Base-by-base conservation (phyloP, 1,284 basidiomycete species). In the Pseudozyma pruni region DNA sequence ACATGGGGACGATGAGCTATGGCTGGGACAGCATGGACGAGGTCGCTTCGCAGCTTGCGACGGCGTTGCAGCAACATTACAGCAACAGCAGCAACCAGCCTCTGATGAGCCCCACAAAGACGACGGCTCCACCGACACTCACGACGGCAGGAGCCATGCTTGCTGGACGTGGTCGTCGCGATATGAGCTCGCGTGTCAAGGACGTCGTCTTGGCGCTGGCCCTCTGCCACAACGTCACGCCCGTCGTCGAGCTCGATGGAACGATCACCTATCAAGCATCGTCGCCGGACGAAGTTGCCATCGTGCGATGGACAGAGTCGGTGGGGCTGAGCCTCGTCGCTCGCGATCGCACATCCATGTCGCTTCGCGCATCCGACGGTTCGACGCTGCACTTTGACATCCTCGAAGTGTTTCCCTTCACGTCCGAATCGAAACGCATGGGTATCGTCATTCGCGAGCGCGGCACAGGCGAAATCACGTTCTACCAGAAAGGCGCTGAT, bases 1-100 rank as follows among this genome's bases (percentile, higher is more conserved):
- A 99, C 80, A 92, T 98, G 90, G 96, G 96, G 3, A 98, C 96
- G 0, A 93, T 98, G 87, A 94, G 93, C 3, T 99, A 95, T 81
- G 93, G 93, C 0, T 90, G 87, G 77, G 96, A 99, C 77, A 91
- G 94, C 9, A 98, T 98, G 94, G 96, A 99, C 79, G 96, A 99
- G 81, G 92, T 98, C 3, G 88, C 90, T 0, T 91, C 91, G 83
- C 92, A 98, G 73, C 85, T 98, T 13, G 88, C 89, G 6, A 86
- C 89, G 38, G 90, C 92, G 0, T 91, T 95, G 74, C 91, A 63
- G 29, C 61, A 64, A 41, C 49, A 52, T 8, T 56, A 56, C 23
- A 44, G 51, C 42, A 57, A 38, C 41, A 27, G 34, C 22, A 20
- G 47, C 5, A 51, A 51, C 17, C 43, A 58, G 40, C 60, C 51